Base-by-base conservation (phyloP, 2,329 filamentous ascomycete genomes). In the Thelonectria olida region DNA sequence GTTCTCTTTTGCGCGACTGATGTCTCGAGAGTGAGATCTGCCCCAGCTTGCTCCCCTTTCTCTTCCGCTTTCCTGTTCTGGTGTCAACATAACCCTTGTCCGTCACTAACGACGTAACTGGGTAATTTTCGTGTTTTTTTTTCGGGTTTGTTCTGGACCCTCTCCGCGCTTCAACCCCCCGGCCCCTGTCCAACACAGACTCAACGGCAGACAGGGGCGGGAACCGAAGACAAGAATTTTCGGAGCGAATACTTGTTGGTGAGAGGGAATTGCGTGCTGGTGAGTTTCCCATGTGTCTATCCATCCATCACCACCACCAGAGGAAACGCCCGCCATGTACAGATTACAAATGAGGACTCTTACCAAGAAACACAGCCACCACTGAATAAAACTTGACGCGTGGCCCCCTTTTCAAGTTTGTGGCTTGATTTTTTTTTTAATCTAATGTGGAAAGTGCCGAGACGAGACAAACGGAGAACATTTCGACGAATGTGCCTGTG, bases 91-190 rank as follows among this genome's bases (percentile, higher is more conserved):
- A 27, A 58, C 25, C 49, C 42, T 41, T 25, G 34, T 17, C 27
- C 25, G 22, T n/a, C n/a, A n/a, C n/a, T n/a, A n/a, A n/a, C n/a
- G n/a, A n/a, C n/a, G n/a, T n/a, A n/a, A n/a, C n/a, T n/a, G n/a
- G n/a, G n/a, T n/a, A n/a, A n/a, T 31, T 20, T n/a, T 9, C 6
- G n/a, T n/a, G 45, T 47, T 36, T 49, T 49, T 42, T 42, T 51
- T 52, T 49, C 53, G 48, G 41, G 56, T 48, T 58, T 58, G 39
- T 10, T 52, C 20, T 48, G 42, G 31, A 47, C 23, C 41, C 19
- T 56, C 38, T 39, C 34, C 28, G 7, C 28, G 28, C 28, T 27
- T n/a, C 28, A 17, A 22, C 7, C 20, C 28, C 54, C 39, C n/a
- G 9, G 27, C 45, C 39, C 54, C 36, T 48, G 25, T 34, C 20